These are phyloP conservation scores for Gamarada debralockiae DNA, from an alignment of 495 filamentous ascomycete species.

Conservation along the genomic window DNA sequence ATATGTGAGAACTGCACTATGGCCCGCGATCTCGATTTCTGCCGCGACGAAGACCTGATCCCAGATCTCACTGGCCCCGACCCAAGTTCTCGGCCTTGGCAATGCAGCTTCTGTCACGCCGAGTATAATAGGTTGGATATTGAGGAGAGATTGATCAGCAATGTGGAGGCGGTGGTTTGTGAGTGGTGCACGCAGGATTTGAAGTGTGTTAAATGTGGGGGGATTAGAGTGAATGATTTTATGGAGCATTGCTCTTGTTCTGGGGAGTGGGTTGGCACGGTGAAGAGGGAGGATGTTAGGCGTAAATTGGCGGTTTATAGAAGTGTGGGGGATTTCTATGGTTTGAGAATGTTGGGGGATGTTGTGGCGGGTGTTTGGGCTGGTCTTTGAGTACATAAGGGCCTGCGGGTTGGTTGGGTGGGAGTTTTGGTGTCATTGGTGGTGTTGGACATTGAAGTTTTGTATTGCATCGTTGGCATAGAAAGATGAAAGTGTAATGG, in stretches of 20 bases:
- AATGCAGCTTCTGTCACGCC: conserved; percentile 70
- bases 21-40: conserved; percentile 85
- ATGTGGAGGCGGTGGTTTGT: conserved; percentile 68
- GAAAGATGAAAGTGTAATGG: background rate
- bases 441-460: background rate
- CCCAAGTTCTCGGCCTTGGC: conserved; percentile 55
- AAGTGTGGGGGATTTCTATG: conserved; percentile 73
- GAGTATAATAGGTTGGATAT: conserved; percentile 73
- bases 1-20: conserved; percentile 86
- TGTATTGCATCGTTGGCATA: background rate
- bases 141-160: conserved; percentile 78
- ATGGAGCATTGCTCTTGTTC: conserved; percentile 95
- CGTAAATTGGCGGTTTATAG: conserved; percentile 63
- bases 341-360: conserved; percentile 71
- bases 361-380: conserved; percentile 60
- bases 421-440: background rate
- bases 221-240: conserved; percentile 80
- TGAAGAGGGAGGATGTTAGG: conserved; percentile 64
- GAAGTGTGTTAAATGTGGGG: conserved; percentile 68
- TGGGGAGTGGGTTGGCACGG: conserved; percentile 72
- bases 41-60: conserved; percentile 83
- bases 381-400: conserved; percentile 11
- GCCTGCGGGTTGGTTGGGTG: background rate
- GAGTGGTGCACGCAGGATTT: conserved; percentile 90
- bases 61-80: conserved; percentile 42